Evolutionary conservation across 108 stramenopile genomes (phyloP).

Genomic region (Seminavis robusta): DNA sequence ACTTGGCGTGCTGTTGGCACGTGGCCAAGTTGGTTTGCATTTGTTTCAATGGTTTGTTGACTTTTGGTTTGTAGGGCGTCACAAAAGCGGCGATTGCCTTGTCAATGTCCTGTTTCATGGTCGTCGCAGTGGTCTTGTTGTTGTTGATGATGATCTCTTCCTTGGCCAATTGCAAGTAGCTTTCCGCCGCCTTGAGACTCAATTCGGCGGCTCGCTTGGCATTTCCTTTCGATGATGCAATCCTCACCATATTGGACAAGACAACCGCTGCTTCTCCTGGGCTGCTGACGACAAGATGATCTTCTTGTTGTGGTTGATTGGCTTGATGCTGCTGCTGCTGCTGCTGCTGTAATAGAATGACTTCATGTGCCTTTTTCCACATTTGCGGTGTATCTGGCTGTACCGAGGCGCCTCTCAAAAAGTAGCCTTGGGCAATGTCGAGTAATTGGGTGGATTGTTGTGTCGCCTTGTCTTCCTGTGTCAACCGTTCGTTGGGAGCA

Average conservation of each 20-base stretch:
- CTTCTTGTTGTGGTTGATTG: not conserved
- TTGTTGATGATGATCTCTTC: not conserved
- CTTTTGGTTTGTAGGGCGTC: not conserved
- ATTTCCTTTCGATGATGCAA: constrained; percentile 57
- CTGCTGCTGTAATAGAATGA: constrained; percentile 18
- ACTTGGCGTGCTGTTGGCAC: not conserved
- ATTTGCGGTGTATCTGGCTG: constrained; percentile 41
- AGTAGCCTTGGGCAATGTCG: constrained; percentile 29
- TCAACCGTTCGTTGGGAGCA: not conserved
- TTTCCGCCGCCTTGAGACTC: constrained; percentile 26
- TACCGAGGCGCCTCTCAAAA: constrained; percentile 23
- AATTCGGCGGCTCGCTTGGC: constrained; percentile 49
- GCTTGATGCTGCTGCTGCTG: not conserved
- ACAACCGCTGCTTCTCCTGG: constrained; percentile 34
- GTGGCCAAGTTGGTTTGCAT: not conserved
- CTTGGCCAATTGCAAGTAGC: constrained; percentile 32
- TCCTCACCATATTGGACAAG: constrained; percentile 44
- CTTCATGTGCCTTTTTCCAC: constrained; percentile 53
- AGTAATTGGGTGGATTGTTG: not conserved
- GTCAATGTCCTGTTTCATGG: not conserved
- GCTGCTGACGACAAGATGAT: too few relatives aligned
- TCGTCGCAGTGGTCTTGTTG: constrained; percentile 1
- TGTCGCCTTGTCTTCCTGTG: not conserved
- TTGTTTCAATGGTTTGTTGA: not conserved
- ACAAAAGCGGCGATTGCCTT: not conserved